Base-by-base conservation (phyloP, 176 grass and related monocot genomes). In the Phyllostachys edulis region DNA sequence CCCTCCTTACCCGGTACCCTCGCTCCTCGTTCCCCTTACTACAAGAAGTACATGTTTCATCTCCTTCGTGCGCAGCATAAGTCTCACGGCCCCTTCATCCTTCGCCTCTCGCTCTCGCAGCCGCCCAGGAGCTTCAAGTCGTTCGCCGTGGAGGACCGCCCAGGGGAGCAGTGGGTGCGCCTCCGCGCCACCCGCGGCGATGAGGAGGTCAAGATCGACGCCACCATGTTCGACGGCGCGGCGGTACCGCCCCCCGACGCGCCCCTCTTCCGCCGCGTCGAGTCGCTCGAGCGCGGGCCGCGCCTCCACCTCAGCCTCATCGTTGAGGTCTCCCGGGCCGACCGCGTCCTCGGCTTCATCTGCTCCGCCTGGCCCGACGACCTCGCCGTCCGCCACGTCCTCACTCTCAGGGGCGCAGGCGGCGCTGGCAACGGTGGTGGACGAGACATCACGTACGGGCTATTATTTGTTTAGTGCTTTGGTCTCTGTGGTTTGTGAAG, bases 311-410 rank as follows among this genome's bases (percentile, higher is more conserved):
- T 98, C 66, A 95, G 93, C 86, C 87, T 98, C 80, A 87, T 92
- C 26, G 91, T 90, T 77, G 96, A 98, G 91, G 89, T 98, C 51
- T 76, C 86, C 45, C 79, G 77, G 13, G 83, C 60, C 17, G 93
- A 86, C 57, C 74, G 80, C 50, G 91, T 93, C 32, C 88, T 86
- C 0, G 96, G 83, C 1, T 87, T 98, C 85, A 24, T 98, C 62
- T 98, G 93, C 93, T 95, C 96, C 40, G 93, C 96, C 17, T 98
- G 96, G 96, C 96, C 93, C 13, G 89, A 95, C 60, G 75, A 75
- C 0, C 77, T 98, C 59, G 45, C 80, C 56, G 77, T 95, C 32
- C 79, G 87, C 79, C 92, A 88, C 63, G 87, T 94, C 39, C 85
- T 95, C 79, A 85, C 96, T 12, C 76, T 92, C 50, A 74, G 45